phyloP scores from a whole-genome alignment of 805 yeast genomes.

The Ogataea minuta region DNA sequence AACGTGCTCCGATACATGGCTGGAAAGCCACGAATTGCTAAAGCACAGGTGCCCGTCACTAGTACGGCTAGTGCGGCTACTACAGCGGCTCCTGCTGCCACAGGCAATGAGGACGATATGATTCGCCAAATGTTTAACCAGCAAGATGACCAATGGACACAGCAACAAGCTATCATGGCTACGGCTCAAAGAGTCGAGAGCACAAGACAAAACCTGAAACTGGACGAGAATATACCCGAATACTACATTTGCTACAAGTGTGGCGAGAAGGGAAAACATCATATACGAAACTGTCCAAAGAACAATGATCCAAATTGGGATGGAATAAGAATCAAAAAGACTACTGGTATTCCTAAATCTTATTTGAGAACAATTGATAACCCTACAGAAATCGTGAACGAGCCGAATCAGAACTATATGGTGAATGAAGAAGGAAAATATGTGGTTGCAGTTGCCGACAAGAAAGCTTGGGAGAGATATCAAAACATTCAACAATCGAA shows the following conservation, averaged over 20 bases:
- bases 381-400: constrained; percentile 57
- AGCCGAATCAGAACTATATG: constrained; percentile 60
- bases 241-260: constrained; percentile 96
- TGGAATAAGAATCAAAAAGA: constrained; percentile 83
- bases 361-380: constrained; percentile 84
- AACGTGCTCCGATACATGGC: constrained; percentile 70
- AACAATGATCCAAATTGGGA: constrained; percentile 91
- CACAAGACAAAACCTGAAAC: constrained; percentile 30
- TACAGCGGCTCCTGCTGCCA: constrained; percentile 14
- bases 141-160: constrained; percentile 93
- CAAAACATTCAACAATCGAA: constrained; percentile 62
- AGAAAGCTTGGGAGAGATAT: constrained; percentile 82
- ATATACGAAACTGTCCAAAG: constrained; percentile 95
- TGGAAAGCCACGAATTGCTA: constrained; percentile 59
- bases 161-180: constrained; percentile 88
- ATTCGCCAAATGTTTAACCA: constrained; percentile 88
- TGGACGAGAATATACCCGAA: constrained; percentile 86
- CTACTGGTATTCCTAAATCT: constrained; percentile 96
- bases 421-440: constrained; percentile 93
- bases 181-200: constrained; percentile 67
- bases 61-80: constrained; percentile 20
- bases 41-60: constrained; percentile 14
- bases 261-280: constrained; percentile 89
- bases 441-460: constrained; percentile 94
- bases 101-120: constrained; percentile 72